Evolutionary conservation across 805 yeast species (phyloP).

Genomic region (Sungouiella blattae): DNA sequence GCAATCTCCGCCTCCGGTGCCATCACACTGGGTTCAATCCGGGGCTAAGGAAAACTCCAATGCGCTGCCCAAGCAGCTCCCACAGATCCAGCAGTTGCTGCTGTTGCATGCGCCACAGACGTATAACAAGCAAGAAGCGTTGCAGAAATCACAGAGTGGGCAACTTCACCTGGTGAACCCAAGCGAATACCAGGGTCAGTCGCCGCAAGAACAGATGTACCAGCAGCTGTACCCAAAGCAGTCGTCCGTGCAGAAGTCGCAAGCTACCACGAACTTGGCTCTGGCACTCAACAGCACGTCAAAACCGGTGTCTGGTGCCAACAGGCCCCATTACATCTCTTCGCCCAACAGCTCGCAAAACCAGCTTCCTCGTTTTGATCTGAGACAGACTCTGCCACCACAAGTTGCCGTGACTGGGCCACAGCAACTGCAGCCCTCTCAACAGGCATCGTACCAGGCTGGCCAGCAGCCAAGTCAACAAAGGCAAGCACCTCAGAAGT

Average conservation of each 20-base stretch:
- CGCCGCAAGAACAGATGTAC: background rate
- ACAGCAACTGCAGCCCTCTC: background rate
- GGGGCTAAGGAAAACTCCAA: background rate
- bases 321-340: constrained; percentile 28
- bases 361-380: background rate
- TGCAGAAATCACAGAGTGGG: too few species aligned
- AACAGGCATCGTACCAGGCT: background rate
- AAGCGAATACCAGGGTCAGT: too few species aligned
- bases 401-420: background rate
- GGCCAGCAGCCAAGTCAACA: background rate
- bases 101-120: constrained; percentile 11
- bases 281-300: constrained; percentile 1
- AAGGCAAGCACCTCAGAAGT: background rate
- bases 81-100: constrained; percentile 13
- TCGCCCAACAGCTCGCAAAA: constrained; percentile 27
- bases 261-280: constrained; percentile 5
- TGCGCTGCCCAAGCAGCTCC: constrained; percentile 8
- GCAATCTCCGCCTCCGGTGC: constrained; percentile 8
- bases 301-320: constrained; percentile 1
- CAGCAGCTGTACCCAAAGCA: background rate
- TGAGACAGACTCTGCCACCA: background rate
- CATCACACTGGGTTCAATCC: constrained; percentile 6
- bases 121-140: too few species aligned
- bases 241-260: constrained; percentile 2
- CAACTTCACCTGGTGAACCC: too few species aligned